These are phyloP conservation scores for Leishmania guyanensis DNA, from an alignment of 208 protist genomes.

Conservation along the genomic window DNA sequence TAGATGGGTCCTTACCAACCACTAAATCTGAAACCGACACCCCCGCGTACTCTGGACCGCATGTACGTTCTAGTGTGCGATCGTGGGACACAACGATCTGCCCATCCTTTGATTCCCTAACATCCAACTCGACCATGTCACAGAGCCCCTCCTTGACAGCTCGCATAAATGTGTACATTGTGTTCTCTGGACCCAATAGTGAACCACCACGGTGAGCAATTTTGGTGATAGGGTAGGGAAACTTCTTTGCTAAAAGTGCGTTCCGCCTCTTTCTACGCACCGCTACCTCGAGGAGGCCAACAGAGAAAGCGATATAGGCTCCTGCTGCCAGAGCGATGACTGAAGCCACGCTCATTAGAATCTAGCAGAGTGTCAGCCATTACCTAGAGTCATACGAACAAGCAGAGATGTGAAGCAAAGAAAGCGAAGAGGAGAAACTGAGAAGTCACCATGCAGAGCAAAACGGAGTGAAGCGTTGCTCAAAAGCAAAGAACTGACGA, in stretches of 20 bases:
- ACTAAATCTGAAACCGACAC: conserved; percentile 45
- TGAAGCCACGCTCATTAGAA: neutral
- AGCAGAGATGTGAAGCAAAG: neutral
- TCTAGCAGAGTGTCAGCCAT: neutral
- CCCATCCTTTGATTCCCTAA: conserved; percentile 68
- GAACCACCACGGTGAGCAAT: conserved; percentile 82
- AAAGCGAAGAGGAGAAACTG: neutral
- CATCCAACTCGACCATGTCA: conserved; percentile 84
- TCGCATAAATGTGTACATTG: conserved; percentile 68
- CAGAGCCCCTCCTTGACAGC: conserved; percentile 38
- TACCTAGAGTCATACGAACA: neutral
- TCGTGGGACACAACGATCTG: conserved; percentile 78
- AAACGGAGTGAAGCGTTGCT: neutral
- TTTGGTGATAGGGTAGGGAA: conserved; percentile 58
- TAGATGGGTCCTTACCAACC: conserved; percentile 45
- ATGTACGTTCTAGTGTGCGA: conserved; percentile 40
- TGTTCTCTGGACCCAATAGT: conserved; percentile 80
- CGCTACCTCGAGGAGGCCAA: conserved; percentile 25
- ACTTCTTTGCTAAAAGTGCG: conserved; percentile 48
- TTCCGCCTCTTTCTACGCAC: conserved; percentile 23
- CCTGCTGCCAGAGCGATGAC: conserved; percentile 1
- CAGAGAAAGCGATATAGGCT: conserved; percentile 22
- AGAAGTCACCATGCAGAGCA: neutral
- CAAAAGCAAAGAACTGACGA: neutral
- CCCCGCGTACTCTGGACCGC: conserved; percentile 37